Evolutionary conservation across 805 yeast genomes (phyloP), one percentile per base, ranked within the genome.

Genomic region (Candida pini): DNA sequence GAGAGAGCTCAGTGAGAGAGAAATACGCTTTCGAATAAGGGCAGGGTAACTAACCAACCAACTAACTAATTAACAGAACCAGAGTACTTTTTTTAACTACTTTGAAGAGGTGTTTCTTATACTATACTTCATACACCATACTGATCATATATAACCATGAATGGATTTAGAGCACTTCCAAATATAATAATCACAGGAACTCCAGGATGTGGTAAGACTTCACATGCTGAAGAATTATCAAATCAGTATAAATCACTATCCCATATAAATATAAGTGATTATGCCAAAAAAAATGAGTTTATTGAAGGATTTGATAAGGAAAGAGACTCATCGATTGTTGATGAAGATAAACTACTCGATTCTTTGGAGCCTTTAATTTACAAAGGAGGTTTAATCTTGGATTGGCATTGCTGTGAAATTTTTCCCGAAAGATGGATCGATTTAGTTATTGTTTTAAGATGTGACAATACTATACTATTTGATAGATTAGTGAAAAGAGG

Each of bases 391-490:
- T 68, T 71, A n/a, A 66, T 92, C 7, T 69, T 92, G 9, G 99
- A 92, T 59, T 92, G 98, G 98, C 99, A 92, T 56, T 92, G 90
- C 29, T 87, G 95, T 61, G 98, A 92, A 52, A 75, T 86, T 15
- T 90, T 92, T 54, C 97, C 97, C 1, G 97, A 88, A 54, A 66
- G 94, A 47, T 72, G 87, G 56, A 84, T 92, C 33, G 99, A 92
- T 58, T 68, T 92, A 42, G 97, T 92, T 5, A 82, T 88, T 26
- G 98, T 92, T 1, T 67, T 92, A 36, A 69, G 89, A 44, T 79
- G 95, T 29, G 82, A 84, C 51, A 87, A 84, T 50, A 62, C 78
- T 12, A 58, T 66, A 1, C 69, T 92, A 18, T 82, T 71, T 58
- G 95, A 87, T 34, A 70, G 99, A 49, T 66, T 92, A 47, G 65